phyloP scores from a whole-genome alignment of 345 rosid species.

The Hypericum perforatum region DNA sequence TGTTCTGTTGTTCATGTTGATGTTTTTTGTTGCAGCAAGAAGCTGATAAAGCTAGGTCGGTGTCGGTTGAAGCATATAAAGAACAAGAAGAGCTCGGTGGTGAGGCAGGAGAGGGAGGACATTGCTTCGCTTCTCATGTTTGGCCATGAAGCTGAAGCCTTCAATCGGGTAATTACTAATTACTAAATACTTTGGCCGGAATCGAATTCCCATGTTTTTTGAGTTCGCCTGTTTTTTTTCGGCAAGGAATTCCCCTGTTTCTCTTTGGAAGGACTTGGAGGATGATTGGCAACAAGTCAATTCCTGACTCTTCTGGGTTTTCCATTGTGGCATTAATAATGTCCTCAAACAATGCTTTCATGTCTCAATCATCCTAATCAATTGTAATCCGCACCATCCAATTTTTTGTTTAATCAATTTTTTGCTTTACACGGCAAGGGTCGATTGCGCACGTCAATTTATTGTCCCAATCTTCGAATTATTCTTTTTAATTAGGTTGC shows the following conservation, averaged over 20 bases:
- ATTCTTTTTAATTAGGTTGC: too few relatives aligned
- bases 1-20: neutral
- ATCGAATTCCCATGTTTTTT: neutral
- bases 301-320: too few relatives aligned
- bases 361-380: too few relatives aligned
- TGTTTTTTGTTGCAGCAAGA: constrained; percentile 37
- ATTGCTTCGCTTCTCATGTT: constrained; percentile 51
- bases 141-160: constrained; percentile 41
- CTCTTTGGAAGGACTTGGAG: neutral
- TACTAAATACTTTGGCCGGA: neutral
- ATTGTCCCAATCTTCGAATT: too few relatives aligned
- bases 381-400: too few relatives aligned
- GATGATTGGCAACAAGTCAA: too few relatives aligned
- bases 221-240: constrained; percentile 3
- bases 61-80: constrained; percentile 54
- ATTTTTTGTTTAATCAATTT: too few relatives aligned
- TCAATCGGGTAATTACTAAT: constrained; percentile 31
- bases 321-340: too few relatives aligned
- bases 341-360: too few relatives aligned
- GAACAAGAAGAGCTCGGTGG: constrained; percentile 55
- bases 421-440: too few relatives aligned
- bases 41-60: constrained; percentile 42
- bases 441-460: too few relatives aligned
- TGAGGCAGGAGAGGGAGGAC: constrained; percentile 51
- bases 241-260: neutral